Evolutionary conservation across 139 green algal species (phyloP).

Genomic region (Astrephomene gubernaculifera): DNA sequence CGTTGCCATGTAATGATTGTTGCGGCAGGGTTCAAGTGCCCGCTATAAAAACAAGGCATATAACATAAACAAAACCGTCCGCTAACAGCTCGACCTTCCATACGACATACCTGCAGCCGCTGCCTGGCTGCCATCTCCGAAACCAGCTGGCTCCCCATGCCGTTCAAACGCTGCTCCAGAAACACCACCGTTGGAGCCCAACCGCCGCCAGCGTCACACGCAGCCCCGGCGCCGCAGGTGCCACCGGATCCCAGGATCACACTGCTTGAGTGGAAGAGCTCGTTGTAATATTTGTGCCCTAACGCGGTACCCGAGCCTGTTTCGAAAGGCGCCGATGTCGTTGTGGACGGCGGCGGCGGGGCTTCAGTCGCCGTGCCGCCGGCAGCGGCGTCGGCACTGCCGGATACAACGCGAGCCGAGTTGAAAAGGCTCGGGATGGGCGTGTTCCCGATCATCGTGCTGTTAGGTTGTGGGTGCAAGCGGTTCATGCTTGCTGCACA

Average conservation of each 20-base stretch:
- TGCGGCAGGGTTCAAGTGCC: too few relatives aligned
- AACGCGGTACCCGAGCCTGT: too few relatives aligned
- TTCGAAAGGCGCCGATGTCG: too few relatives aligned
- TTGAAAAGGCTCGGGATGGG: neutral
- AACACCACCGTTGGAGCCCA: neutral
- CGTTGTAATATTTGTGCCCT: too few relatives aligned
- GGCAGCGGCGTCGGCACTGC: neutral
- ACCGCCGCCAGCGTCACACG: too few relatives aligned
- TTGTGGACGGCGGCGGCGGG: neutral
- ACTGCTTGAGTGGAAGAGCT: too few relatives aligned
- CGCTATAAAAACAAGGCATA: neutral
- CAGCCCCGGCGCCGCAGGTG: too few relatives aligned
- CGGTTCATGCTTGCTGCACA: too few relatives aligned
- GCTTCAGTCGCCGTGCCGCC: neutral
- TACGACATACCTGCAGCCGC: constrained; percentile 19
- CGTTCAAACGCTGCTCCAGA: constrained; percentile 34
- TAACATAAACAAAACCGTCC: neutral
- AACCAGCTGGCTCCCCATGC: constrained; percentile 16
- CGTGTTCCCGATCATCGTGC: neutral
- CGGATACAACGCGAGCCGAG: neutral
- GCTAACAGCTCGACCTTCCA: neutral
- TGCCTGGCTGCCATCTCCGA: neutral
- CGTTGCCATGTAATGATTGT: too few relatives aligned
- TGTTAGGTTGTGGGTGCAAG: too few relatives aligned
- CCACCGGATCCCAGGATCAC: too few relatives aligned